These are phyloP conservation scores for Saprolegnia diclina DNA, from an alignment of 352 stramenopile genomes.

Conservation along the genomic window DNA sequence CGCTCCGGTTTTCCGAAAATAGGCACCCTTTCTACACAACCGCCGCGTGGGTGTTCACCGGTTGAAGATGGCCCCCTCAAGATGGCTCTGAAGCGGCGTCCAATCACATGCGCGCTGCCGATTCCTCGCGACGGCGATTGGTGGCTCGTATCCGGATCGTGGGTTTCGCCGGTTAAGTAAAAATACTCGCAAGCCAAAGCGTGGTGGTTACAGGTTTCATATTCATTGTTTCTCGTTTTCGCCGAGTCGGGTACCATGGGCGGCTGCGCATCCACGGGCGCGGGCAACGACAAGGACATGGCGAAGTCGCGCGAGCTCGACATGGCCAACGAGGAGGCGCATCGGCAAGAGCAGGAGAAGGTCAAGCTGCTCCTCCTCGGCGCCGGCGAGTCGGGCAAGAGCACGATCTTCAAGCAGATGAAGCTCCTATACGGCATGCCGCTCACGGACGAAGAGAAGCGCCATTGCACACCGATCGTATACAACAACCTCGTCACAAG, in stretches of 20 bases:
- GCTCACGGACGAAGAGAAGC: slow-evolving; percentile 84
- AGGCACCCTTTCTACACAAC: background rate
- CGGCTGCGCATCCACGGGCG: slow-evolving; percentile 8
- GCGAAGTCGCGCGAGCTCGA: slow-evolving; percentile 72
- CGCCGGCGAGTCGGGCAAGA: slow-evolving; percentile 93
- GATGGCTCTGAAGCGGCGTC: background rate
- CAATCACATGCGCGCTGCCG: background rate
- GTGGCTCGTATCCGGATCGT: slow-evolving; percentile 9
- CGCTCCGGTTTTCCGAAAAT: background rate
- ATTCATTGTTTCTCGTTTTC: slow-evolving; percentile 26
- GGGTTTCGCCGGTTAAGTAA: slow-evolving; percentile 15
- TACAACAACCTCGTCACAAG: slow-evolving; percentile 89
- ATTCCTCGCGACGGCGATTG: background rate
- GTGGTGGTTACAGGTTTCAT: slow-evolving; percentile 28
- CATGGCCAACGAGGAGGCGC: slow-evolving; percentile 70
- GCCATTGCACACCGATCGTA: slow-evolving; percentile 81
- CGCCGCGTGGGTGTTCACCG: too few species aligned
- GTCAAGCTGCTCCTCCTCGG: slow-evolving; percentile 95
- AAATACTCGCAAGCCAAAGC: background rate
- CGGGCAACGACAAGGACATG: slow-evolving; percentile 41
- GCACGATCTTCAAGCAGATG: slow-evolving; percentile 93
- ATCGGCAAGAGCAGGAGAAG: slow-evolving; percentile 82
- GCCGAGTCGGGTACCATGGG: background rate
- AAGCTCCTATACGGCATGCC: slow-evolving; percentile 83
- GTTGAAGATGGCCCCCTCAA: background rate